Evolutionary conservation across 495 filamentous ascomycete genomes (phyloP).

Genomic region (Thozetella sp.): DNA sequence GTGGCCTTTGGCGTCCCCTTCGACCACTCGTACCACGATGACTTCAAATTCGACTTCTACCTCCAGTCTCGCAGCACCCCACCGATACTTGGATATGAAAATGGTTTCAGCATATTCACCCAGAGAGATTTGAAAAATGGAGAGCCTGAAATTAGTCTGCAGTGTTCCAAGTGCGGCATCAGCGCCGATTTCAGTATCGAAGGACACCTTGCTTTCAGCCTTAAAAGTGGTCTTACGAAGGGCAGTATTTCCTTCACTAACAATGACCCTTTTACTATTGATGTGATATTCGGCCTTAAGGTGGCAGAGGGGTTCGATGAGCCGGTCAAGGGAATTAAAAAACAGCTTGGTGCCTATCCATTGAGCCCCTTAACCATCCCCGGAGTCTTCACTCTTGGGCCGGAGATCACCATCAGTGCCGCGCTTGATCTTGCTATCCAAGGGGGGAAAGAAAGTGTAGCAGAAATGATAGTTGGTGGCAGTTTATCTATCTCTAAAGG

Average conservation of each 20-base stretch:
- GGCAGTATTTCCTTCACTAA: background rate
- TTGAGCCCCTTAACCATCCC: background rate
- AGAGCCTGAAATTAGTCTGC: background rate
- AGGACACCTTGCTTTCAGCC: background rate
- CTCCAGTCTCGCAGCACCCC: background rate
- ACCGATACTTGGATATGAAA: background rate
- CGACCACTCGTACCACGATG: background rate
- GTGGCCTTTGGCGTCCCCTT: background rate
- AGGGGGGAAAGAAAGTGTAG: too few relatives aligned
- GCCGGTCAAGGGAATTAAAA: background rate
- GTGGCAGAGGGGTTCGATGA: background rate
- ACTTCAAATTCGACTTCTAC: background rate
- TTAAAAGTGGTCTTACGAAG: background rate
- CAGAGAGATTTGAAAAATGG: too few relatives aligned
- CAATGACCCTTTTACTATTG: background rate
- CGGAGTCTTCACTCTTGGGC: background rate
- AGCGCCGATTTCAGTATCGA: background rate
- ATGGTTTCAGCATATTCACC: background rate
- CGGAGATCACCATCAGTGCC: background rate
- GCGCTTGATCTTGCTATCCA: background rate
- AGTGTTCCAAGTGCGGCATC: background rate
- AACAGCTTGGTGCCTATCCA: background rate
- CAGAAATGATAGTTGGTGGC: background rate
- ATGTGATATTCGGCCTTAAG: background rate
- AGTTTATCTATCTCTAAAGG: background rate